Evolutionary conservation across 2,329 filamentous ascomycete genomes (phyloP).

Genomic region (Tolypocladium ovalisporum): DNA sequence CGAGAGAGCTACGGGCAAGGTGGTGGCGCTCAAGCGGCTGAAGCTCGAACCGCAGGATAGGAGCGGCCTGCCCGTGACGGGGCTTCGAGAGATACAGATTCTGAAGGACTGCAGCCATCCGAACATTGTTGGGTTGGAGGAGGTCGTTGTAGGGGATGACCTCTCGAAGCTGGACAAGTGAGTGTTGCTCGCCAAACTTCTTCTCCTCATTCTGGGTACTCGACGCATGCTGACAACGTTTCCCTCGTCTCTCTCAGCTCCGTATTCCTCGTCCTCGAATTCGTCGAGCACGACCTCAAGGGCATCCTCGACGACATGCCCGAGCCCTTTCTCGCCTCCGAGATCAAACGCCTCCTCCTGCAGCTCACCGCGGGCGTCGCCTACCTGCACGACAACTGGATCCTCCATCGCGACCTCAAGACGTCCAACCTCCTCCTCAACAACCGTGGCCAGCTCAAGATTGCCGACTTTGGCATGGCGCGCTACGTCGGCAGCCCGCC

Average conservation of each 20-base stretch:
- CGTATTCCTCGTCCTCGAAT: slow-evolving; percentile 92
- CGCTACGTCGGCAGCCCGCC: slow-evolving; percentile 79
- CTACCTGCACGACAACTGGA: slow-evolving; percentile 83
- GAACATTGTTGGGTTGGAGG: slow-evolving; percentile 72
- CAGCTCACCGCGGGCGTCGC: slow-evolving; percentile 73
- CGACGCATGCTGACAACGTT: not conserved
- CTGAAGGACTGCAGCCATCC: slow-evolving; percentile 68
- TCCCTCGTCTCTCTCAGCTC: slow-evolving; percentile 29
- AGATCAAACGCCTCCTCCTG: slow-evolving; percentile 79
- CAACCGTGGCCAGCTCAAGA: slow-evolving; percentile 88
- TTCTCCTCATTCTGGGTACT: not conserved
- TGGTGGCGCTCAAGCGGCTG: slow-evolving; percentile 87
- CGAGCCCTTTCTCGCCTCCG: slow-evolving; percentile 84
- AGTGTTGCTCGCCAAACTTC: slow-evolving; percentile 4
- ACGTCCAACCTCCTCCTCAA: slow-evolving; percentile 90
- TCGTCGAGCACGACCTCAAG: slow-evolving; percentile 94
- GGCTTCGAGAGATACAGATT: slow-evolving; percentile 86
- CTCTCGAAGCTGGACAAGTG: slow-evolving; percentile 42
- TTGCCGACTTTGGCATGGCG: slow-evolving; percentile 98
- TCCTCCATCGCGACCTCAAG: slow-evolving; percentile 88
- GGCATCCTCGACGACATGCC: slow-evolving; percentile 88
- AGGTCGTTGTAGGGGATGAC: slow-evolving; percentile 70
- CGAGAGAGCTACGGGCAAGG: slow-evolving; percentile 59
- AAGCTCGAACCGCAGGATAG: slow-evolving; percentile 75
- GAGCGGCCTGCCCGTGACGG: slow-evolving; percentile 77